Base-by-base conservation (phyloP, 2,329 filamentous ascomycete species). In the Fusarium pseudoanthophilum region DNA sequence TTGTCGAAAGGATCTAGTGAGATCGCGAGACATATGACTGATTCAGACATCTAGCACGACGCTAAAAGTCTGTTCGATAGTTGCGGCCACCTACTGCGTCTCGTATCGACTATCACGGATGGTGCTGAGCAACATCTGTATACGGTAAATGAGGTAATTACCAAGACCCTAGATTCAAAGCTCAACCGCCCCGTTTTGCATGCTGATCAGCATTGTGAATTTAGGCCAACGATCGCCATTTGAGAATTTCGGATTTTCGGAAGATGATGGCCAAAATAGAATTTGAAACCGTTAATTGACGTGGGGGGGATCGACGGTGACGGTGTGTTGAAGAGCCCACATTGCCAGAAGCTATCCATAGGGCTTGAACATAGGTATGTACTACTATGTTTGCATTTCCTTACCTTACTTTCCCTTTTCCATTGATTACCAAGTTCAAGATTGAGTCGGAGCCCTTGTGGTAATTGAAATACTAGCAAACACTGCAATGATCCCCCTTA, bases 121-220 rank as follows among this genome's bases (percentile, higher is more conserved):
- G 42, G 58, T n/a, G 42, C 46, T 65, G 42, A 52, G 60, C 64
- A 55, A 34, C 48, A 34, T 11, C 24, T 10, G 26, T 46, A 34
- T 51, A 34, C 30, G 30, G 48, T 26, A 26, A 57, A 39, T 60
- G 53, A 52, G 30, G 37, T 46, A 42, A 36, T 53, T 56, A 34
- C 24, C 45, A 57, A 32, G 56, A 48, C 52, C 32, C 37, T 53
- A 57, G 64, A 48, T 37, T 48, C 49, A 56, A 62, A 66, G 58
- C 59, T 65, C 60, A 62, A 57, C 51, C 46, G 60, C 53, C 57
- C 57, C 52, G 34, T 71, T 60, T 60, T 67, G 64, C 61, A 75
- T 72, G 24, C 40, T 57, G 75, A 77, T 77, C 73, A 67, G 40
- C 71, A 75, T 52, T 48, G 34, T 40, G 52, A 39, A 37, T 53